These are phyloP conservation scores for Nymphaea thermarum DNA, from an alignment of 164 flowering plant species.

Conservation along the genomic window DNA sequence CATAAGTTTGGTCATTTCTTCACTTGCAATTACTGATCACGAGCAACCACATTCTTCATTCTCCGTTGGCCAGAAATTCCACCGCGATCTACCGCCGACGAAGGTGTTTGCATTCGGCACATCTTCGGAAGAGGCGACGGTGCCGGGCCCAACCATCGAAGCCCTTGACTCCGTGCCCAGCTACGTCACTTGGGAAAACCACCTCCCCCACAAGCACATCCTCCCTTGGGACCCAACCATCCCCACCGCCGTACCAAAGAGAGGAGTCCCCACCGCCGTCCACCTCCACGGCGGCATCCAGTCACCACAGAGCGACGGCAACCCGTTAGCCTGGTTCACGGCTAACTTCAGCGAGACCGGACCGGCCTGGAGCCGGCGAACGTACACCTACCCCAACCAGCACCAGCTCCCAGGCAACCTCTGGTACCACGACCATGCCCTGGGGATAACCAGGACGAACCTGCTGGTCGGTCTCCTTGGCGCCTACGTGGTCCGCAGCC, in stretches of 20 bases:
- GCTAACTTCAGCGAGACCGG: conserved; percentile 24
- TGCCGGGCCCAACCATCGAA: conserved; percentile 54
- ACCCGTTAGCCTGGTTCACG: conserved; percentile 42
- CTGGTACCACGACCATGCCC: conserved; percentile 61
- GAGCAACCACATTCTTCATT: too few relatives aligned
- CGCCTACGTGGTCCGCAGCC: conserved; percentile 34
- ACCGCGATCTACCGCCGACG: conserved; percentile 40
- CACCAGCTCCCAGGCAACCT: conserved; percentile 36
- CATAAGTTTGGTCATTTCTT: too few relatives aligned
- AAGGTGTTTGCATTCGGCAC: conserved; percentile 43
- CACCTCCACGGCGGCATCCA: conserved; percentile 50
- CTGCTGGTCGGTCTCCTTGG: conserved; percentile 42
- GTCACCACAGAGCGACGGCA: conserved; percentile 41
- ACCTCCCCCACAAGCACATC: conserved; percentile 41
- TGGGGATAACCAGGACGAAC: conserved; percentile 51
- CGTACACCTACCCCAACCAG: conserved; percentile 28
- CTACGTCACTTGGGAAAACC: conserved; percentile 33
- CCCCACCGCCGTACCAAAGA: conserved; percentile 31
- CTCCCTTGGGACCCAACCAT: conserved; percentile 53
- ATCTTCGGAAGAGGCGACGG: conserved; percentile 22
- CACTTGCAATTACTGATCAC: too few relatives aligned
- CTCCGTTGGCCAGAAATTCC: conserved; percentile 55
- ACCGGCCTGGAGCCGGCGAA: conserved; percentile 26
- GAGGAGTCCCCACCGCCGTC: conserved; percentile 42
- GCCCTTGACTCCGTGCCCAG: conserved; percentile 27